These are phyloP conservation scores for Vitis amurensis DNA, from an alignment of 164 flowering plant genomes.

Conservation along the genomic window DNA sequence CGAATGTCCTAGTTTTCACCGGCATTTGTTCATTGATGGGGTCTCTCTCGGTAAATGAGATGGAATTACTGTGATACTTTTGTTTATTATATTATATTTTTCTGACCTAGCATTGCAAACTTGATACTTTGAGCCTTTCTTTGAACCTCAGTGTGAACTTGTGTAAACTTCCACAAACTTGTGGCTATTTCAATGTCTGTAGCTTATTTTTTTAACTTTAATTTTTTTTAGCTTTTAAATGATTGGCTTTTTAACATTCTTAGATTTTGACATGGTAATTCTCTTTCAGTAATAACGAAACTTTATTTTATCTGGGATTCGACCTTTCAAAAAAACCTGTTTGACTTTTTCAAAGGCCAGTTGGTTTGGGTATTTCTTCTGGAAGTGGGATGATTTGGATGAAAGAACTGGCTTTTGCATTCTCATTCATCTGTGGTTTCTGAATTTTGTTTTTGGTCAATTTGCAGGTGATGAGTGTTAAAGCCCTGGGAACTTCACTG, in stretches of 20 bases:
- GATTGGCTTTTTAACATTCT: too few relatives aligned
- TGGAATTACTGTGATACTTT: background rate
- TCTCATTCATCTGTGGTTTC: too few relatives aligned
- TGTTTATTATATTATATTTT: background rate
- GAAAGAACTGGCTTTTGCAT: background rate
- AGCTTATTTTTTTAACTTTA: too few relatives aligned
- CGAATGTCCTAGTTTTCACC: slow-evolving; percentile 70
- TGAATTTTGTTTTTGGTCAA: background rate
- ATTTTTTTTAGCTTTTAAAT: too few relatives aligned
- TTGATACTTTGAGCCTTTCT: background rate
- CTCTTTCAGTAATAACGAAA: too few relatives aligned
- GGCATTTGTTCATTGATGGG: slow-evolving; percentile 94
- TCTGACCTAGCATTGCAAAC: background rate
- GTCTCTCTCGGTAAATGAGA: slow-evolving; percentile 66
- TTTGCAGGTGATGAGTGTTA: slow-evolving; percentile 90
- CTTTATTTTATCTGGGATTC: too few relatives aligned
- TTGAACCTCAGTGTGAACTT: background rate
- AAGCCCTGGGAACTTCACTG: slow-evolving; percentile 83
- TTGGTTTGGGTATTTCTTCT: background rate
- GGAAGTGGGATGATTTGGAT: too few relatives aligned
- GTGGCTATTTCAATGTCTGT: too few relatives aligned
- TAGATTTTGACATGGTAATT: too few relatives aligned
- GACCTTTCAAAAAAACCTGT: too few relatives aligned
- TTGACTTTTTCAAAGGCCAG: too few relatives aligned
- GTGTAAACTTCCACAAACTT: too few relatives aligned